Evolutionary conservation across 2,329 filamentous ascomycete genomes (phyloP).

Genomic region (Trichoderma koningii): DNA sequence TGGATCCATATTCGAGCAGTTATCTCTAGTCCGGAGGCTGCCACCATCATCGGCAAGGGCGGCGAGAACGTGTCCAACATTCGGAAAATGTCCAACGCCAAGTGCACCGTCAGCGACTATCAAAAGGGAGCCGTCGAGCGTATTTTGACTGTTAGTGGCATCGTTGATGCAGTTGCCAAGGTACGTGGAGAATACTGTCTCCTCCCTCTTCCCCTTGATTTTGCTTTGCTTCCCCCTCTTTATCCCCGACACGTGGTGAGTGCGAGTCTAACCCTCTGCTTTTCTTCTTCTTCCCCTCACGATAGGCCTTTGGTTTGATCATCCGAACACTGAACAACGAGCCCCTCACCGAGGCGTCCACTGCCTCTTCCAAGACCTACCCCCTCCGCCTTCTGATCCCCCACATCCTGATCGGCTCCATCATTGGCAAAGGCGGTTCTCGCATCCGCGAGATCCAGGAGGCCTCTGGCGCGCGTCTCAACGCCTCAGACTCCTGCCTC

Average conservation of each 20-base stretch:
- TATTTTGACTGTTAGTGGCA: constrained; percentile 94
- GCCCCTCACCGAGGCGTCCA: constrained; percentile 83
- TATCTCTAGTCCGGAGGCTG: constrained; percentile 95
- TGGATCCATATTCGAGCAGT: constrained; percentile 98
- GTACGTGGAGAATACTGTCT: constrained; percentile 49
- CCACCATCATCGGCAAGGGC: constrained; percentile 96
- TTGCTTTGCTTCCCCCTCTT: background rate
- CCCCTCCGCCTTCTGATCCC: constrained; percentile 93
- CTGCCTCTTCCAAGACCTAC: constrained; percentile 93
- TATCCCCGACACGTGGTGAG: background rate
- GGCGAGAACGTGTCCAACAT: constrained; percentile 99
- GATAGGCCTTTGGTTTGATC: constrained; percentile 93
- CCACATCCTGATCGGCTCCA: constrained; percentile 95
- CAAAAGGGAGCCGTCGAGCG: constrained; percentile 95
- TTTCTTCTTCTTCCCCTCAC: background rate
- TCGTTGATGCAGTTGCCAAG: constrained; percentile 96
- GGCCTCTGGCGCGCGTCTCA: constrained; percentile 91
- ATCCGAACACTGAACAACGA: constrained; percentile 98
- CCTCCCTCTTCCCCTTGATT: background rate
- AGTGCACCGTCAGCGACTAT: constrained; percentile 98
- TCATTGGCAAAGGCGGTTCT: constrained; percentile 95
- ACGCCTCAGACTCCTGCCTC: constrained; percentile 92
- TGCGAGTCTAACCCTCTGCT: background rate
- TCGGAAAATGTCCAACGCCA: constrained; percentile 89
- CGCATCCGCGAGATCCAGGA: constrained; percentile 98